These are phyloP conservation scores for Diaporthe nobilis DNA, from an alignment of 2,329 filamentous ascomycete genomes.

Conservation along the genomic window DNA sequence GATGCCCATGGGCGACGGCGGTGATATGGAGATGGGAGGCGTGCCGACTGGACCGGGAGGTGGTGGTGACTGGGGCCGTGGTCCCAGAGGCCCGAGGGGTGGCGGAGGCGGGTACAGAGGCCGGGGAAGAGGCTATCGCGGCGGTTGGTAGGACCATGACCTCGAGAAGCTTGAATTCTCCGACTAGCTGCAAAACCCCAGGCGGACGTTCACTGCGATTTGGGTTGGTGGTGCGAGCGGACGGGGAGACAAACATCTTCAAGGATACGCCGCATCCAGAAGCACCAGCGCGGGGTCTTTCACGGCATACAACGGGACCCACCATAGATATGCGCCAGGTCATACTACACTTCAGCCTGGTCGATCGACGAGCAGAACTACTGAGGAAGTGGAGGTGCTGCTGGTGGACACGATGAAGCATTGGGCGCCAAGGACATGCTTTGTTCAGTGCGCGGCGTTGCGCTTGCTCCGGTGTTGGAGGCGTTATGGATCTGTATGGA, in stretches of 20 bases:
- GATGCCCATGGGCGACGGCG: constrained; percentile 65
- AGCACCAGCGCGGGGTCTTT: background rate
- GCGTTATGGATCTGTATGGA: constrained; percentile 34
- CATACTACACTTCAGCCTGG: background rate
- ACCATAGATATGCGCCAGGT: background rate
- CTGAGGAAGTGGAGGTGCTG: background rate
- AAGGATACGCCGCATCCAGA: background rate
- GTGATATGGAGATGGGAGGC: constrained; percentile 62
- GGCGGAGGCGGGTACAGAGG: constrained; percentile 59
- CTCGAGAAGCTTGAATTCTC: background rate
- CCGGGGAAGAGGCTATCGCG: constrained; percentile 60
- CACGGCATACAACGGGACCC: background rate
- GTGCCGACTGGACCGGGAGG: constrained; percentile 58
- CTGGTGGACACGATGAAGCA: background rate
- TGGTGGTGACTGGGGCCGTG: constrained; percentile 59
- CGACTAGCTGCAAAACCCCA: background rate
- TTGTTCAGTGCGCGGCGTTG: constrained; percentile 17
- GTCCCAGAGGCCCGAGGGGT: constrained; percentile 65
- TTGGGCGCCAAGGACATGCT: constrained; percentile 9
- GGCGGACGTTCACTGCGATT: background rate
- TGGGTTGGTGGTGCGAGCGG: background rate
- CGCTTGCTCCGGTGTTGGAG: constrained; percentile 31
- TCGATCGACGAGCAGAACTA: background rate
- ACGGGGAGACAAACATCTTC: no score
- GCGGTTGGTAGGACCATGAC: constrained; percentile 58